Conservation (phyloP, 371 early-diverging fungal genomes). For the Mortierella sp. region DNA sequence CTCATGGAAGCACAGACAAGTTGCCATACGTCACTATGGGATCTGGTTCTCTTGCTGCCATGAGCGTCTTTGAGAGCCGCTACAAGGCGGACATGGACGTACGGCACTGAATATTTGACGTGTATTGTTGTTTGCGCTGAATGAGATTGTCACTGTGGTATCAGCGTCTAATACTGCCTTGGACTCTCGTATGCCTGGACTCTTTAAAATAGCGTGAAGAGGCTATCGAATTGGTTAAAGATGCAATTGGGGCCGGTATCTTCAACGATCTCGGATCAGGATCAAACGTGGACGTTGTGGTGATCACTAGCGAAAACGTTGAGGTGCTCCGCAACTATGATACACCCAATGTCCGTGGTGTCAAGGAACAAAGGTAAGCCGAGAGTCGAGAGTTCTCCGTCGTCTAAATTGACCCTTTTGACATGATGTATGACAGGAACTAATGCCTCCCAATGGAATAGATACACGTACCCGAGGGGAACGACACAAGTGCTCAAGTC, state of each 20-base stretch:
- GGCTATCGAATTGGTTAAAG: constrained; percentile 92
- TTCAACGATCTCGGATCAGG: constrained; percentile 99
- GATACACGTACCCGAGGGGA: constrained; percentile 57
- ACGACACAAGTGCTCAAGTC: constrained; percentile 63
- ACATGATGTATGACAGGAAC: no score
- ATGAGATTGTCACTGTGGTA: constrained; percentile 1
- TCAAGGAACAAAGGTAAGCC: constrained; percentile 84
- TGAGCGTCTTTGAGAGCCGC: constrained; percentile 94
- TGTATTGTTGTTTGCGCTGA: neutral
- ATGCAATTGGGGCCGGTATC: constrained; percentile 98
- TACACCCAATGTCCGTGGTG: constrained; percentile 89
- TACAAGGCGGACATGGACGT: constrained; percentile 91
- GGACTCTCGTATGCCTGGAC: no score
- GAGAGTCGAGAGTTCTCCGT: no score
- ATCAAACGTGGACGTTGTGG: constrained; percentile 96
- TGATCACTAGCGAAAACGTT: constrained; percentile 85
- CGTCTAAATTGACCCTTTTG: no score
- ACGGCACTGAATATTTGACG: constrained; percentile 7
- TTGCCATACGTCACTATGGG: constrained; percentile 98
- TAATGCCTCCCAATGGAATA: no score
- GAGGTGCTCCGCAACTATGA: constrained; percentile 89
- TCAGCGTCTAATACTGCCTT: no score
- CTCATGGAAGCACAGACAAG: constrained; percentile 98
- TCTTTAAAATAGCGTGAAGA: constrained; percentile 80
- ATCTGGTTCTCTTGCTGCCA: constrained; percentile 97